Percentiles rank a stretch among this genome's conserved stretches.
These are phyloP conservation scores for Acanthamoeba sp. DNA, from an alignment of 208 protist genomes.

Conservation along the genomic window DNA sequence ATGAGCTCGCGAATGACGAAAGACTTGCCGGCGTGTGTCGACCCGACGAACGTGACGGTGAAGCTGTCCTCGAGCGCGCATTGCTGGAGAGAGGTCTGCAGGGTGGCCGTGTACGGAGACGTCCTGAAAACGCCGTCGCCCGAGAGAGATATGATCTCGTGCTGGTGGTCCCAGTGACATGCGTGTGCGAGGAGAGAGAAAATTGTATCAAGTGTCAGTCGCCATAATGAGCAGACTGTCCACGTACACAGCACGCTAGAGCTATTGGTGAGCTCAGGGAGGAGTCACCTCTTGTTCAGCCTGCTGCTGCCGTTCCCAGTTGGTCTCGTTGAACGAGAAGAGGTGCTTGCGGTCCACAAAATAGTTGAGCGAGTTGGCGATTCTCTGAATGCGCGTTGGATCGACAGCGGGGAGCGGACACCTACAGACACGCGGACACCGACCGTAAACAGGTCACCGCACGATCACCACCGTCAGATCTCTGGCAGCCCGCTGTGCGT, in stretches of 20 bases:
- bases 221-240: too few species aligned
- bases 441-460: too few species aligned
- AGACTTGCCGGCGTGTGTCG: slow-evolving; percentile 33
- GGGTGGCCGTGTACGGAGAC: not conserved
- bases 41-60: slow-evolving; percentile 59
- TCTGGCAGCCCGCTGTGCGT: too few species aligned
- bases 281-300: not conserved
- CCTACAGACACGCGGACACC: not conserved
- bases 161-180: not conserved
- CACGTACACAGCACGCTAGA: too few species aligned
- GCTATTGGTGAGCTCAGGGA: not conserved
- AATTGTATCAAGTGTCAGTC: too few species aligned
- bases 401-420: not conserved
- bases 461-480: too few species aligned
- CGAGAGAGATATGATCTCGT: slow-evolving; percentile 30
- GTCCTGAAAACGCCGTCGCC: slow-evolving; percentile 27
- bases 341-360: slow-evolving; percentile 29
- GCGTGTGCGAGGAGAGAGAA: too few species aligned
- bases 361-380: slow-evolving; percentile 22
- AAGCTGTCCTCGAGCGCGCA: slow-evolving; percentile 54
- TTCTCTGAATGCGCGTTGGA: not conserved
- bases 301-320: not conserved
- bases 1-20: slow-evolving; percentile 41
- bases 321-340: not conserved
- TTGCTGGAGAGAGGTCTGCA: not conserved